Evolutionary conservation across 257 asterid genomes (phyloP), one percentile per base, ranked within the genome.

Genomic region (Solanum virginianum): DNA sequence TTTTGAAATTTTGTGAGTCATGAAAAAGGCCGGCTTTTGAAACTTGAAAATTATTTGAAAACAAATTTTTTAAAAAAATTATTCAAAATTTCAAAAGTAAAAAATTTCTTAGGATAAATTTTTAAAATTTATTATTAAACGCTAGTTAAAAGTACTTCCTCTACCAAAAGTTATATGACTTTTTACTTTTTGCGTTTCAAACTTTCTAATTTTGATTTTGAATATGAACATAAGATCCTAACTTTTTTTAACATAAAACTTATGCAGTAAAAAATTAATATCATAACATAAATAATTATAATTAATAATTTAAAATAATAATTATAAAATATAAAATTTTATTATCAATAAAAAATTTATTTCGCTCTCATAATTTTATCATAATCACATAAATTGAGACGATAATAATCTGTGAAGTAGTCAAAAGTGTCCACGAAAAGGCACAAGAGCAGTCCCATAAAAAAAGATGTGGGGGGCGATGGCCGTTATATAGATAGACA

Each of bases 401-500:
- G 5, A 10, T 51, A 51, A 51, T 13, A 4, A 9, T 63, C 0
- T 0, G 11, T 20, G 16, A 70, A 71, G 41, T 6, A 41, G 3
- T 71, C 7, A 2, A 20, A 43, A 71, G 4, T 10, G 6, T 0
- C 1, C 0, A 0, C 0, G 41, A 18, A 1, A 12, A 6, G 29
- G 14, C 8, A 11, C 0, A 2, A 63, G 36, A 32, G 36, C 36
- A 32, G 36, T 32, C 43, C 3, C 4, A 2, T 4, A 60, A 32
- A 32, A 32, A 49, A 22, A 7, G 7, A 4, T 8, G 41, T 51
- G 59, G 82, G 5, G 41, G 13, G 39, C 24, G 81, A 13, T 74
- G 57, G 22, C 16, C 26, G n/a, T 12, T 82, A 12, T 39, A 43
- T 85, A 36, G 47, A 83, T 87, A 81, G 75, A 65, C 75, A 77